Percentiles rank a stretch among this genome's conserved stretches.
phyloP scores from a whole-genome alignment of 805 yeast species.

The Wickerhamiella occidentalis region DNA sequence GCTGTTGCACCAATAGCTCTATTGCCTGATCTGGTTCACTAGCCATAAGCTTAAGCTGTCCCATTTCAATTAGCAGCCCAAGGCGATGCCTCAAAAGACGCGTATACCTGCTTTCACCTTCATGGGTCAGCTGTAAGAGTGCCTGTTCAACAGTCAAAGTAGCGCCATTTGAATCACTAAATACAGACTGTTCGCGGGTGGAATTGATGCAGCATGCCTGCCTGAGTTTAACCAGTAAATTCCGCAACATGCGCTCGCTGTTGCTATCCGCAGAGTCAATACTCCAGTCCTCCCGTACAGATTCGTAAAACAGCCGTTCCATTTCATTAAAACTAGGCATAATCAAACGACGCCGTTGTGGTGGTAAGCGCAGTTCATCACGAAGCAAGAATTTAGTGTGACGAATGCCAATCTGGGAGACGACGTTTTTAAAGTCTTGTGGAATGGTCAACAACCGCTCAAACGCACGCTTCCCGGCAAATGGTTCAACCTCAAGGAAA shows the following conservation, averaged over 20 bases:
- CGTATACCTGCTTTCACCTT: conserved; percentile 36
- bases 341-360: conserved; percentile 58
- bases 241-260: conserved; percentile 28
- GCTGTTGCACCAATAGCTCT: conserved; percentile 29
- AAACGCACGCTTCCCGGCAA: conserved; percentile 38
- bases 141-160: conserved; percentile 54
- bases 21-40: conserved; percentile 43
- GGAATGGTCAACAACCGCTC: conserved; percentile 27
- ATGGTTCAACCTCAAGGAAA: conserved; percentile 59
- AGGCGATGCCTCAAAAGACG: conserved; percentile 11
- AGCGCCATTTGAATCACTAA: conserved; percentile 12
- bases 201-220: conserved; percentile 74
- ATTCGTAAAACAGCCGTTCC: conserved; percentile 73
- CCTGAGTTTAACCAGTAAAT: conserved; percentile 58
- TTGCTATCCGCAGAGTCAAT: conserved; percentile 30
- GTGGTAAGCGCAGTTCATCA: conserved; percentile 64
- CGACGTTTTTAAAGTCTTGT: conserved; percentile 39
- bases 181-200: background rate
- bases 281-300: conserved; percentile 50
- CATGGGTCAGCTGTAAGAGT: conserved; percentile 48
- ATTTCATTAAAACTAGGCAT: conserved; percentile 67
- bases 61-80: conserved; percentile 42
- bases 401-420: conserved; percentile 47
- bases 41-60: conserved; percentile 53
- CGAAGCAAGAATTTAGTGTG: conserved; percentile 80